These are phyloP conservation scores for Rubia occidens DNA, from an alignment of 305 asterid genomes.

Conservation along the genomic window DNA sequence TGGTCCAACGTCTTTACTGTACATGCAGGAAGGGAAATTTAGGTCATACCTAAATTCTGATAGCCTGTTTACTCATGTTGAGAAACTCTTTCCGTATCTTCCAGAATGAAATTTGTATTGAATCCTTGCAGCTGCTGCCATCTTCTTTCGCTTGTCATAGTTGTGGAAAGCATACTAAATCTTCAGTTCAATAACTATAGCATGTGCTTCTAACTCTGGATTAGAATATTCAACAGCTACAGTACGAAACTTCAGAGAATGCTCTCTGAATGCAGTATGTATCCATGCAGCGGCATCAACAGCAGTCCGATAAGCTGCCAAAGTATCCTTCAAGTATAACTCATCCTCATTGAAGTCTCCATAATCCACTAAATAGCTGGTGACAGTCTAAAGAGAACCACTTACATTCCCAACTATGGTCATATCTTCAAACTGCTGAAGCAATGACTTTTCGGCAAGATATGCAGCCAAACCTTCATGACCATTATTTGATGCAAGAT, in stretches of 20 bases:
- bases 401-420: conserved; percentile 88
- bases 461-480: conserved; percentile 88
- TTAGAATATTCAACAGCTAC: conserved; percentile 41
- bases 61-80: conserved; percentile 74
- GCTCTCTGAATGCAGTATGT: conserved; percentile 91
- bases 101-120: conserved; percentile 85
- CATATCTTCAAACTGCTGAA: conserved; percentile 80
- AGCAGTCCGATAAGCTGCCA: conserved; percentile 89
- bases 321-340: conserved; percentile 60
- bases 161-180: conserved; percentile 93
- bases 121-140: conserved; percentile 80
- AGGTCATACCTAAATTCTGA: conserved; percentile 67
- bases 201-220: conserved; percentile 79
- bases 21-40: neutral
- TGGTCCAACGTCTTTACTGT: neutral
- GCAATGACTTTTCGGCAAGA: conserved; percentile 91
- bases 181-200: conserved; percentile 87
- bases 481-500: conserved; percentile 76
- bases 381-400: conserved; percentile 54
- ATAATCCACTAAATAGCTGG: conserved; percentile 29
- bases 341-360: conserved; percentile 66
- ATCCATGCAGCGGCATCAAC: conserved; percentile 99
- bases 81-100: conserved; percentile 75
- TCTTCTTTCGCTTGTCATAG: conserved; percentile 53
- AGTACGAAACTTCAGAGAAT: conserved; percentile 43